Evolutionary conservation across 2,329 filamentous ascomycete species (phyloP).

Genomic region (Beauveria pseudobassiana): DNA sequence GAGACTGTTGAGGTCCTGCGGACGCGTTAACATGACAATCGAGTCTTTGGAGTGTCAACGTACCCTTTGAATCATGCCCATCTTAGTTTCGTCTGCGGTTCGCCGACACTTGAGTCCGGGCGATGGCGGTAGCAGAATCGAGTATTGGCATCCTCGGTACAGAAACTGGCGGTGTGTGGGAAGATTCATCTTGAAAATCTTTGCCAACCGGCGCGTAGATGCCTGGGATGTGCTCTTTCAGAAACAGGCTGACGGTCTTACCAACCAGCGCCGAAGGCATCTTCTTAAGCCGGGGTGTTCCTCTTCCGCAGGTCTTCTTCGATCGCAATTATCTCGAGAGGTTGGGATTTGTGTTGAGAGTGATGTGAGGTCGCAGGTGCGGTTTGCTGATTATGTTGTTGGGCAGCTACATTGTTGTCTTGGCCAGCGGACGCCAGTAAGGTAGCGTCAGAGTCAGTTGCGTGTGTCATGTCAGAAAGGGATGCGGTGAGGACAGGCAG

Average conservation of each 20-base stretch:
- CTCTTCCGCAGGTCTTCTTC: slow-evolving; percentile 41
- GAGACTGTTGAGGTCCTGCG: slow-evolving; percentile 70
- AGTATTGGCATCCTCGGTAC: slow-evolving; percentile 57
- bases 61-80: slow-evolving; percentile 89
- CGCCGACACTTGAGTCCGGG: slow-evolving; percentile 86
- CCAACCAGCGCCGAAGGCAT: slow-evolving; percentile 61
- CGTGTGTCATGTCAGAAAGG: slow-evolving; percentile 7
- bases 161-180: slow-evolving; percentile 13
- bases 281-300: slow-evolving; percentile 43
- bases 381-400: neutral
- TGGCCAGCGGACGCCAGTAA: neutral
- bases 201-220: slow-evolving; percentile 77
- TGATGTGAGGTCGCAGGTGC: neutral
- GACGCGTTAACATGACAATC: neutral
- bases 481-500: slow-evolving; percentile 4
- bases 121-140: slow-evolving; percentile 94
- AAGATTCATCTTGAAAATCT: slow-evolving; percentile 28
- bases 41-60: slow-evolving; percentile 22
- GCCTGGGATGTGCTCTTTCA: slow-evolving; percentile 82
- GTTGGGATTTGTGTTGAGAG: slow-evolving; percentile 12
- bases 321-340: slow-evolving; percentile 40
- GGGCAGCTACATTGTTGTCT: slow-evolving; percentile 9
- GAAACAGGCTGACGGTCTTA: slow-evolving; percentile 78
- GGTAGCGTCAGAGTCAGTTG: slow-evolving; percentile 2
- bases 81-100: slow-evolving; percentile 89